These are phyloP conservation scores for Hymenoscyphus fructigenus DNA, from an alignment of 2,329 filamentous ascomycete species.

Conservation along the genomic window DNA sequence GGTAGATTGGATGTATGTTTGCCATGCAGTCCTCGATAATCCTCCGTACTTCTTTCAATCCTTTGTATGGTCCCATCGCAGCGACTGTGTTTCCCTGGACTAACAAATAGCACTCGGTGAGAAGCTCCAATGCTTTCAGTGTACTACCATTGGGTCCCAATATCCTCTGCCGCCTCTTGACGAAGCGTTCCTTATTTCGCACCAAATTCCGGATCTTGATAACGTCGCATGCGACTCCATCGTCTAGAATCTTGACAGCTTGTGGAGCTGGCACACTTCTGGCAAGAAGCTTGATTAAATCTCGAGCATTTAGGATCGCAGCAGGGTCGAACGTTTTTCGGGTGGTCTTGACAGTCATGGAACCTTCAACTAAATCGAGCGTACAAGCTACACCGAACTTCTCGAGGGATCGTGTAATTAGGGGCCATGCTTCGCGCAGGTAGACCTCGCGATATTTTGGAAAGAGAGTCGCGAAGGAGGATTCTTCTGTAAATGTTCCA, in stretches of 20 bases:
- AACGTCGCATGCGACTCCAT: constrained; percentile 88
- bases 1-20: constrained; percentile 87
- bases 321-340: constrained; percentile 89
- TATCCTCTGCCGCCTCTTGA: constrained; percentile 90
- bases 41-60: constrained; percentile 85
- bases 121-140: constrained; percentile 87
- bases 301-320: constrained; percentile 87
- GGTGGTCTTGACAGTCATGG: constrained; percentile 95
- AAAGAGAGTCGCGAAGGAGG: constrained; percentile 82
- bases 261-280: constrained; percentile 90
- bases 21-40: constrained; percentile 95
- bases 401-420: constrained; percentile 83
- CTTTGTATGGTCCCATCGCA: constrained; percentile 89
- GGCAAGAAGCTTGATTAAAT: constrained; percentile 89
- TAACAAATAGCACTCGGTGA: constrained; percentile 89
- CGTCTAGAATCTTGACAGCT: constrained; percentile 90
- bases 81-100: constrained; percentile 96
- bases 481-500: constrained; percentile 90
- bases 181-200: constrained; percentile 90
- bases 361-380: constrained; percentile 91
- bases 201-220: constrained; percentile 94
- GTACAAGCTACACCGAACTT: constrained; percentile 87
- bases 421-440: constrained; percentile 87
- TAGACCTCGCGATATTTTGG: constrained; percentile 97
- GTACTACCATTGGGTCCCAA: constrained; percentile 89